Percentiles rank a stretch among this genome's conserved stretches.
Conservation (phyloP, 2,329 filamentous ascomycete species). For the Esteya vermicola region DNA sequence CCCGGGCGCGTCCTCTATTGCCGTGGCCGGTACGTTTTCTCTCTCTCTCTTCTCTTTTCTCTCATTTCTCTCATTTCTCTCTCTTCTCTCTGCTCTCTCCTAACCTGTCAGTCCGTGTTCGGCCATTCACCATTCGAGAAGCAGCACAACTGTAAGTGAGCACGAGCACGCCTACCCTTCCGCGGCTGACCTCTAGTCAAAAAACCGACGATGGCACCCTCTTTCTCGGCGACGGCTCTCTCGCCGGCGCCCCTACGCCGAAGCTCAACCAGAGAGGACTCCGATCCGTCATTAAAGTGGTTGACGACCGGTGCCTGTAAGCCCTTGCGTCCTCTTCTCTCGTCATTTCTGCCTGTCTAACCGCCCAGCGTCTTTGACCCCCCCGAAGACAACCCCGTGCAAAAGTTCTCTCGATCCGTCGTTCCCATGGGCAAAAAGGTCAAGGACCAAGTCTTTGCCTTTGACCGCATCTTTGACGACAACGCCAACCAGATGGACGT, state of each 20-base stretch:
- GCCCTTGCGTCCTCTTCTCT: constrained; percentile 20
- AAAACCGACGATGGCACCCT: constrained; percentile 70
- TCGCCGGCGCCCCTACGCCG: constrained; percentile 73
- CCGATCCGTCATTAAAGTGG: constrained; percentile 82
- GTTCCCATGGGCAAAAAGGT: constrained; percentile 74
- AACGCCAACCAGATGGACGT: constrained; percentile 85
- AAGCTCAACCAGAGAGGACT: constrained; percentile 79
- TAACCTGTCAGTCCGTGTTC: constrained; percentile 42
- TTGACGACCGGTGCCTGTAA: constrained; percentile 92
- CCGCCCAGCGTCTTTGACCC: constrained; percentile 76
- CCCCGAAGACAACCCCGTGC: constrained; percentile 84
- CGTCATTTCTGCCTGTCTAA: not conserved
- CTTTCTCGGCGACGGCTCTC: constrained; percentile 91
- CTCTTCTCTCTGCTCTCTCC: not conserved
- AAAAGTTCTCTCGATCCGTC: constrained; percentile 71
- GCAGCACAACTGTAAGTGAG: constrained; percentile 66
- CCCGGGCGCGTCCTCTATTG: constrained; percentile 42
- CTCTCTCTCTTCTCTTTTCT: not conserved
- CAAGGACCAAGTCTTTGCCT: constrained; percentile 95
- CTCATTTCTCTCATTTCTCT: no score
- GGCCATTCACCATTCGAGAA: constrained; percentile 74
- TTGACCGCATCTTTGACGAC: constrained; percentile 94
- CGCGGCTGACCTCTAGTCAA: not conserved
- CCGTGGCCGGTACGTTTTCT: constrained; percentile 34
- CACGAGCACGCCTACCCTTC: no score